Percentiles rank a stretch among this genome's conserved stretches.
Conservation (phyloP, 176 grass and related monocot species). For the Urochloa ruziziensis region DNA sequence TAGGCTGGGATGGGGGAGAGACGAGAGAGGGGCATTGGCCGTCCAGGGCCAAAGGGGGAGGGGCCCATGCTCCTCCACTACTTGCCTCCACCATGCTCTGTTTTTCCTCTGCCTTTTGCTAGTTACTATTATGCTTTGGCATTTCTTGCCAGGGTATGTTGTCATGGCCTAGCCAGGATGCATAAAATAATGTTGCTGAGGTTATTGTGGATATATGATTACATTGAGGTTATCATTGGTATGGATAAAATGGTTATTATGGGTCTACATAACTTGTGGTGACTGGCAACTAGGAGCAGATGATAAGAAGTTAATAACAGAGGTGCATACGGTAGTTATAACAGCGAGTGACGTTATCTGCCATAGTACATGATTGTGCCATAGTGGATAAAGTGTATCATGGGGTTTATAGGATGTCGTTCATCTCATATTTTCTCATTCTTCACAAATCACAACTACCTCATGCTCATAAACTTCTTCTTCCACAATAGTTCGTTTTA, state of each 20-base stretch:
- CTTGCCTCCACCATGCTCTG: conserved; percentile 39
- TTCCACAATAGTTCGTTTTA: not conserved
- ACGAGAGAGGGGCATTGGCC: not conserved
- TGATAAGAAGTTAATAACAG: not conserved
- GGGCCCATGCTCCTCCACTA: conserved; percentile 38
- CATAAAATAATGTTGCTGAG: not conserved
- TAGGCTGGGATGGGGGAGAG: not conserved
- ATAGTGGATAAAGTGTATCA: not conserved
- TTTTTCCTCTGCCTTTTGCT: conserved; percentile 30
- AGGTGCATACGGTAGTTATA: not conserved
- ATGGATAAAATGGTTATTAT: not conserved
- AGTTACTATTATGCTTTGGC: conserved; percentile 11
- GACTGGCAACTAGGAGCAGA: not conserved
- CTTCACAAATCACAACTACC: not conserved
- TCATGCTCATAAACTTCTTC: not conserved
- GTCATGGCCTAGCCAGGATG: not conserved
- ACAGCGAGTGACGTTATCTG: not conserved
- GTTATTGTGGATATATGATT: not conserved
- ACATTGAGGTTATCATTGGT: not conserved
- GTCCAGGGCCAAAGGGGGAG: conserved; percentile 29
- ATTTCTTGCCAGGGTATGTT: conserved; percentile 15
- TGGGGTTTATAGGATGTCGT: no score
- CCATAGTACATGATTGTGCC: not conserved
- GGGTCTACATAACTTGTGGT: not conserved
- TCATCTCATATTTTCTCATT: not conserved